Base-by-base conservation (phyloP, 78 protist genomes). In the Cavenderia fasciculata region DNA sequence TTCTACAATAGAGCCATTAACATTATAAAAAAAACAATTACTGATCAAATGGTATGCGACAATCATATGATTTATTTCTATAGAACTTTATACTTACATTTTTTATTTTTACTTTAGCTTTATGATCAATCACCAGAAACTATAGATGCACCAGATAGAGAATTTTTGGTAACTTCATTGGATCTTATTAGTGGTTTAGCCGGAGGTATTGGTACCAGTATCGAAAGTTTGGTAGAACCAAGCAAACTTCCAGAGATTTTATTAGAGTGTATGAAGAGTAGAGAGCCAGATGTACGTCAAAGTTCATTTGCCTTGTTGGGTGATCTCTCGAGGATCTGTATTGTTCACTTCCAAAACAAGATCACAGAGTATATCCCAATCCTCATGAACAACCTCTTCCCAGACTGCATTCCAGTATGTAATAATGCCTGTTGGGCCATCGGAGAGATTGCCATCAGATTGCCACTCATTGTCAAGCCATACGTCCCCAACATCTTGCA, bases 401-500 rank as follows among this genome's bases (percentile, higher is more conserved):
- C 77, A 12, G 86, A 77, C 29, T 36, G 12, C 46, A 7, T 77
- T 12, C 59, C 94, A 18, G 95, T 87, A 21, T 95, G 97, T 88
- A 94, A 94, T 89, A 97, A 97, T 66, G 97, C 98, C 16, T 23
- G 74, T 66, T 97, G 98, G 98, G 95, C 97, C 4, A 2, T 96
- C 18, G 97, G 97, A 11, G 97, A 96, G 71, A 54, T 97, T 36
- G 72, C 94, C 19, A 41, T 94, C 14, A 36, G 72, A 56, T 59
- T 89, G 43, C 85, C 94, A 5, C 47, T 19, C 0, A 86, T 66
- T 11, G 74, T 95, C 29, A 40, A 49, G 23, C 93, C 97, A 14
- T 91, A 33, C 31, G 68, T 75, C 8, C 40, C 33, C 2, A 38
- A 18, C 1, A 61, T 92, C 4, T 31, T 85, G 34, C 61, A 63